Percentiles rank a stretch among this genome's conserved stretches.
These are phyloP conservation scores for Ceriops tagal DNA, from an alignment of 345 rosid genomes.

Conservation along the genomic window DNA sequence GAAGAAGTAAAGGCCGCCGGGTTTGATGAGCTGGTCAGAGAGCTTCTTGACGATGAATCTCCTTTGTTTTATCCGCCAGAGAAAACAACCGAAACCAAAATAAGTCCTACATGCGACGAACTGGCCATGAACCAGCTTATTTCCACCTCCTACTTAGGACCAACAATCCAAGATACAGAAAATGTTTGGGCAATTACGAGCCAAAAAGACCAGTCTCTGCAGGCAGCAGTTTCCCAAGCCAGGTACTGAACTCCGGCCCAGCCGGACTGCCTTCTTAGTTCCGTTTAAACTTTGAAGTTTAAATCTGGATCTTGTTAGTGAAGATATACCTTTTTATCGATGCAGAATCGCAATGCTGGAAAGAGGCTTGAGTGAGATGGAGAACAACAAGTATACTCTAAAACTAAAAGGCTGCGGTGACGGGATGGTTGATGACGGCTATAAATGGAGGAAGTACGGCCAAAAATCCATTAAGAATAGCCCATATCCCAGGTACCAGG, in stretches of 20 bases:
- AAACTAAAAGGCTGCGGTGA: constrained; percentile 53
- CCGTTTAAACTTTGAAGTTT: neutral
- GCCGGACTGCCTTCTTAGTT: neutral
- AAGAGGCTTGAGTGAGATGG: constrained; percentile 42
- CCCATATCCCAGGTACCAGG: constrained; percentile 67
- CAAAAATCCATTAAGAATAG: constrained; percentile 85
- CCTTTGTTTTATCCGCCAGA: constrained; percentile 42
- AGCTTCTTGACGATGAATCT: constrained; percentile 49
- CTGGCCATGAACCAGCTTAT: constrained; percentile 26
- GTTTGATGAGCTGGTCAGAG: constrained; percentile 39
- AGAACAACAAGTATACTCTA: constrained; percentile 59
- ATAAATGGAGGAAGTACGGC: constrained; percentile 95
- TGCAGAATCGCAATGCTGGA: constrained; percentile 28
- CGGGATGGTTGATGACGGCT: constrained; percentile 79
- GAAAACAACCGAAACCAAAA: constrained; percentile 16
- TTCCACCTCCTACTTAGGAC: constrained; percentile 50
- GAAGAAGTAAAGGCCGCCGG: constrained; percentile 24
- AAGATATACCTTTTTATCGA: neutral
- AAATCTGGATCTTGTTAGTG: neutral
- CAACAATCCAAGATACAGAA: constrained; percentile 52
- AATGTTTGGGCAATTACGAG: constrained; percentile 37
- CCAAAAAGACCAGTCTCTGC: constrained; percentile 16
- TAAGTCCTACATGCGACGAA: constrained; percentile 19
- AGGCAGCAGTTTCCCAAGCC: constrained; percentile 23
- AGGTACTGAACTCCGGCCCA: constrained; percentile 16